Evolutionary conservation across 805 yeast species (phyloP), one percentile per base, ranked within the genome.

Genomic region (Wickerhamiella lipophila): DNA sequence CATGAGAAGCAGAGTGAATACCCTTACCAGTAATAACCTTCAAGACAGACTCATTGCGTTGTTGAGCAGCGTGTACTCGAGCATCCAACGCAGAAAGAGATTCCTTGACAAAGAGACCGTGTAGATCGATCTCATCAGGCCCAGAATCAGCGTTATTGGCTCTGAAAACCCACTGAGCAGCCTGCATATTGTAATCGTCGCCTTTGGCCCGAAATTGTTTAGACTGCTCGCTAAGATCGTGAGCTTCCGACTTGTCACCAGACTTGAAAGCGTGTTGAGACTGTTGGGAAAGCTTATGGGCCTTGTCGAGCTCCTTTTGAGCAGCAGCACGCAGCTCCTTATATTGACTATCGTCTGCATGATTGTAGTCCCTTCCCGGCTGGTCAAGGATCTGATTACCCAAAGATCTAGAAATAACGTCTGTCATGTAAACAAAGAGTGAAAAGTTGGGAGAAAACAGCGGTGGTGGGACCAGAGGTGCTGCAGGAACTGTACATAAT

Each of bases 1-100:
- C 75, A 12, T 94, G 94, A 55, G 78, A 71, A 47, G 73, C 71
- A 0, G 95, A 84, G 62, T 88, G 97, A 38, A 78, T 60, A 6
- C 96, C 97, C 64, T 89, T 89, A 8, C 97, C 97, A 8, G 87
- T 96, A 62, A 89, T 88, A 9, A 86, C 92, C 54, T 78, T 76
- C 40, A 89, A 67, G 45, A 74, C 76, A 2, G 73, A 64, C 59
- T 84, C 92, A 49, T 75, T 68, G 21, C 76, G 68, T 34, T 60
- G 60, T 15, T 36, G 27, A 13, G 77, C 71, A 48, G 79, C 85
- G 23, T 77, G 78, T 44, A 89, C 74, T 50, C 97, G 72, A 52
- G 75, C 77, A 56, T 81, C 83, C 55, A 89, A 69, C 46, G 82
- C 76, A 60, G 77, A 81, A 52, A 77, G 76, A 6, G 96, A 96